Conservation (phyloP, 2,329 filamentous ascomycete species). For the Penicillium sp. region DNA sequence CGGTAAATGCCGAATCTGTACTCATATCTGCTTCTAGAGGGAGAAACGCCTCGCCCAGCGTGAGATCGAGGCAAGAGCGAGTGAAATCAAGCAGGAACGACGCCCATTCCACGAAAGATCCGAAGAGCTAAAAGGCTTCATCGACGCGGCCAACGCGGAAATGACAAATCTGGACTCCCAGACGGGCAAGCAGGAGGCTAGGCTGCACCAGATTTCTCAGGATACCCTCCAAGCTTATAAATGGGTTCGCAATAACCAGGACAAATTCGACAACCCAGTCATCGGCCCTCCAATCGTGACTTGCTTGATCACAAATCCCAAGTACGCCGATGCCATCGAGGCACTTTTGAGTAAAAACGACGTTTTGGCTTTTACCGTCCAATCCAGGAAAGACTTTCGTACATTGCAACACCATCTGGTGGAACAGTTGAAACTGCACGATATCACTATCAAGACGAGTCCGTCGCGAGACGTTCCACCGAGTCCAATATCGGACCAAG, state of each 20-base stretch:
- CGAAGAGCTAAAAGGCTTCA: slow-evolving; percentile 36
- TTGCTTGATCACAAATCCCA: slow-evolving; percentile 74
- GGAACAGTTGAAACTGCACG: slow-evolving; percentile 64
- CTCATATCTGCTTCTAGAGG: slow-evolving; percentile 47
- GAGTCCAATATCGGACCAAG: slow-evolving; percentile 56
- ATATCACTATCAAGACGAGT: slow-evolving; percentile 70
- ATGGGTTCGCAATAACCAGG: slow-evolving; percentile 75
- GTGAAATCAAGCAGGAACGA: slow-evolving; percentile 42
- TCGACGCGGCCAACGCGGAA: slow-evolving; percentile 49
- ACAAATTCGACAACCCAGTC: slow-evolving; percentile 71
- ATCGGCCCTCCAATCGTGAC: slow-evolving; percentile 79
- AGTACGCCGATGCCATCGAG: slow-evolving; percentile 65
- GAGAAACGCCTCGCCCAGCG: slow-evolving; percentile 51
- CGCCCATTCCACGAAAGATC: slow-evolving; percentile 36
- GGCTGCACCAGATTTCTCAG: slow-evolving; percentile 60
- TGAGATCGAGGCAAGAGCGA: slow-evolving; percentile 43
- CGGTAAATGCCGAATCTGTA: slow-evolving; percentile 20
- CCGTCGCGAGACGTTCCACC: slow-evolving; percentile 55
- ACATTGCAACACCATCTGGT: slow-evolving; percentile 69
- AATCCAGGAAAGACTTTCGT: slow-evolving; percentile 72
- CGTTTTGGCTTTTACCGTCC: slow-evolving; percentile 68
- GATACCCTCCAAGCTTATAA: slow-evolving; percentile 73
- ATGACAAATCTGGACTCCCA: slow-evolving; percentile 68
- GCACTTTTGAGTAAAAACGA: slow-evolving; percentile 56
- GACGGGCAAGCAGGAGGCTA: slow-evolving; percentile 70